These are phyloP conservation scores for Rhizoclosmatium globosum DNA, from an alignment of 192 early-diverging fungal genomes.

Conservation along the genomic window DNA sequence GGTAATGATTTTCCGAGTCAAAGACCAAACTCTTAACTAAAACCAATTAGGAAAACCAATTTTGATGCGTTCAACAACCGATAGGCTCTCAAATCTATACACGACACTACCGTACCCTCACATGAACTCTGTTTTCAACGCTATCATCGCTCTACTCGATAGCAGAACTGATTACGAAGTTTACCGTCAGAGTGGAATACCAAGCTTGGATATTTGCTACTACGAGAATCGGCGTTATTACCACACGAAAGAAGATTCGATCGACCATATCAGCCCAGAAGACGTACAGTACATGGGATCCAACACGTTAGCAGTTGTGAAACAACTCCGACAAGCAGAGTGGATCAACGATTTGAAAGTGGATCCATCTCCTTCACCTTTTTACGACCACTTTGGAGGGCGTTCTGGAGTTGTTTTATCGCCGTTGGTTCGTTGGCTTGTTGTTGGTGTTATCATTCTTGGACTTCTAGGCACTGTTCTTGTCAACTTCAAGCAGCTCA, in stretches of 20 bases:
- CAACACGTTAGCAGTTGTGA: neutral
- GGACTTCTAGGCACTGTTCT: neutral
- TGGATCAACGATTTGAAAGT: constrained; percentile 6
- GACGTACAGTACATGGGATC: constrained; percentile 6
- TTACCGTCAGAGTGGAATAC: neutral
- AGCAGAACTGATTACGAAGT: neutral
- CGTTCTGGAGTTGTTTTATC: neutral
- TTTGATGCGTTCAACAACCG: neutral
- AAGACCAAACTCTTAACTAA: neutral
- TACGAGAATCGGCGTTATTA: constrained; percentile 5
- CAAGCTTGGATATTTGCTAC: neutral
- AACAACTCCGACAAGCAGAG: neutral
- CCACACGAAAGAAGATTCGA: neutral
- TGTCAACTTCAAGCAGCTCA: neutral
- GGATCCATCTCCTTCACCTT: neutral
- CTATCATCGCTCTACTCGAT: neutral
- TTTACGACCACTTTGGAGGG: neutral
- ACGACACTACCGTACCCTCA: neutral
- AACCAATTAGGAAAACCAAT: constrained; percentile 1
- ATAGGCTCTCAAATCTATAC: neutral
- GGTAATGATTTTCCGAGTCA: neutral
- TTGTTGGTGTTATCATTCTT: neutral
- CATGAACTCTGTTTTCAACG: neutral
- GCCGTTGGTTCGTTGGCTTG: neutral
- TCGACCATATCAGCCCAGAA: neutral